Percentiles rank a stretch among this genome's conserved stretches.
Evolutionary conservation across 2,329 filamentous ascomycete genomes (phyloP).

Genomic region (Colletotrichum ledebouriae): DNA sequence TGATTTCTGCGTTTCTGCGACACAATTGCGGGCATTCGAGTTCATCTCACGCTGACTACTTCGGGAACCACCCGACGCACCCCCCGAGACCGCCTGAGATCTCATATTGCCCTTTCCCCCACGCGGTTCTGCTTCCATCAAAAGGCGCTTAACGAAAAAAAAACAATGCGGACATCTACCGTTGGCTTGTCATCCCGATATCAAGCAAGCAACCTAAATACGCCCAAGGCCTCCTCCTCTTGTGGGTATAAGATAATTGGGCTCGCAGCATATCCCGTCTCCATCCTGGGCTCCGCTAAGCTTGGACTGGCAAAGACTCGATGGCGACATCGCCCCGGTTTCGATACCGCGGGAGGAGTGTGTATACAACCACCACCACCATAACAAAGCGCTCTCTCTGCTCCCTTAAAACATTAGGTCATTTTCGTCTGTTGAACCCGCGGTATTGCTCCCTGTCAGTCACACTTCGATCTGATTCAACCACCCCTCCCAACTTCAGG

Average conservation of each 20-base stretch:
- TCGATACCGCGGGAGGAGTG: constrained; percentile 39
- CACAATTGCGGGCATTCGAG: neutral
- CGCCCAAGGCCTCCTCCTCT: neutral
- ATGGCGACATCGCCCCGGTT: constrained; percentile 48
- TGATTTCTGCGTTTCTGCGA: neutral
- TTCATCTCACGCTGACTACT: neutral
- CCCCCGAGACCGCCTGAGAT: constrained; percentile 24
- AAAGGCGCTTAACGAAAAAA: constrained; percentile 22
- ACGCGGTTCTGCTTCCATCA: constrained; percentile 10
- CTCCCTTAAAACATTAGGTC: constrained; percentile 17
- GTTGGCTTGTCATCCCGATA: constrained; percentile 16
- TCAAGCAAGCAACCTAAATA: constrained; percentile 16
- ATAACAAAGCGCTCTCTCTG: constrained; percentile 20
- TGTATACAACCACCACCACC: constrained; percentile 31
- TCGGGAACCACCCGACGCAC: constrained; percentile 17
- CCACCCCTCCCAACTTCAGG: constrained; percentile 22
- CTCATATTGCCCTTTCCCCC: constrained; percentile 22
- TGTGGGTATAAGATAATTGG: constrained; percentile 34
- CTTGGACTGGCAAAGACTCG: constrained; percentile 43
- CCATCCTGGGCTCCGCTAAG: constrained; percentile 39
- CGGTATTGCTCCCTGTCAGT: constrained; percentile 15
- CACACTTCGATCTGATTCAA: constrained; percentile 11
- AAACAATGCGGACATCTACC: neutral
- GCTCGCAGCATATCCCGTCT: constrained; percentile 27
- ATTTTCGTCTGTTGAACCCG: constrained; percentile 24